Percentiles rank a stretch among this genome's conserved stretches.
These are phyloP conservation scores for Daldinia sp. DNA, from an alignment of 2,329 filamentous ascomycete genomes.

Conservation along the genomic window DNA sequence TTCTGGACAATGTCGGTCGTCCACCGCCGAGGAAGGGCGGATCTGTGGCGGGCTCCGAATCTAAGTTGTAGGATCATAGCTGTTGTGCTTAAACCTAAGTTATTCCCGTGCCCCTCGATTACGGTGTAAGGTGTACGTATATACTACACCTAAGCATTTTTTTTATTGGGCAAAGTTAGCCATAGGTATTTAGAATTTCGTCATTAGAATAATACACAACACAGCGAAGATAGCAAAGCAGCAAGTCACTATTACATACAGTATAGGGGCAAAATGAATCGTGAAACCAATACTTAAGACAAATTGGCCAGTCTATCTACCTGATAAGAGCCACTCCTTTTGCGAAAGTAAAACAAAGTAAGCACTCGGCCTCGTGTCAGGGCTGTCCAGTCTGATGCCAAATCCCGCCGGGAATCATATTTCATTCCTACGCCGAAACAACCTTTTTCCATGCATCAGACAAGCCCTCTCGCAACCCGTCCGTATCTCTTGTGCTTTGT, in stretches of 20 bases:
- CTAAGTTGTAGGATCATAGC: slow-evolving; percentile 40
- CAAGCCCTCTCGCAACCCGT: slow-evolving; percentile 30
- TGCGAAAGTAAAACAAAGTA: slow-evolving; percentile 41
- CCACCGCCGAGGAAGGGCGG: slow-evolving; percentile 38
- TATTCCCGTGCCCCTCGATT: neutral
- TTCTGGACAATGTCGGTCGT: slow-evolving; percentile 63
- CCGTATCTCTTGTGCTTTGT: slow-evolving; percentile 30
- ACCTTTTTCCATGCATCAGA: slow-evolving; percentile 46
- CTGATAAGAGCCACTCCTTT: slow-evolving; percentile 43
- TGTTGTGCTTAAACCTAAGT: neutral
- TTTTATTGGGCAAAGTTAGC: neutral
- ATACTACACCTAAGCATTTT: neutral
- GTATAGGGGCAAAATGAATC: neutral
- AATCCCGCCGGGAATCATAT: slow-evolving; percentile 43
- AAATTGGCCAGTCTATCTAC: slow-evolving; percentile 52
- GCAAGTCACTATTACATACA: slow-evolving; percentile 21
- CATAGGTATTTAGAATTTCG: neutral
- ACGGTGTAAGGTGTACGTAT: neutral
- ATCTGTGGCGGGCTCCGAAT: slow-evolving; percentile 16
- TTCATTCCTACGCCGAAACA: slow-evolving; percentile 46
- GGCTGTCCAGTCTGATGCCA: slow-evolving; percentile 45
- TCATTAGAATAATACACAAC: neutral
- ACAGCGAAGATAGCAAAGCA: slow-evolving; percentile 1
- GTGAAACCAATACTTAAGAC: slow-evolving; percentile 42
- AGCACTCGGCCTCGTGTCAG: slow-evolving; percentile 34